phyloP scores from a whole-genome alignment of 768 basidiomycete species.

The Suillus occidentalis region DNA sequence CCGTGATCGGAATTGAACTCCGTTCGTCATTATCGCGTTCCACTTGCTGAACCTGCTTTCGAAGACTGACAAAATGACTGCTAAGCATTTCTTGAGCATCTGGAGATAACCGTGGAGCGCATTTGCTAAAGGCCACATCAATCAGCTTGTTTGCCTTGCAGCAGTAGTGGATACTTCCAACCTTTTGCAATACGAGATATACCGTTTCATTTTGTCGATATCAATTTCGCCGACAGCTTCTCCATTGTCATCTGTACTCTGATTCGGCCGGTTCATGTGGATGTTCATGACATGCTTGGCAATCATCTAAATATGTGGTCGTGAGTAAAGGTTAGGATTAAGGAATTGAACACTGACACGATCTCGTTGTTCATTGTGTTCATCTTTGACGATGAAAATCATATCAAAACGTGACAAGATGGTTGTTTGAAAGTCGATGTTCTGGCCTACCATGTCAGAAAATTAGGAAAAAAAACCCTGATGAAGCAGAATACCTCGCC shows the following conservation, averaged over 20 bases:
- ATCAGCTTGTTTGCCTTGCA: slow-evolving; percentile 6
- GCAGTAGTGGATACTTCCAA: slow-evolving; percentile 31
- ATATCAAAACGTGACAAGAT: slow-evolving; percentile 98
- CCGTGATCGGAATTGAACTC: slow-evolving; percentile 96
- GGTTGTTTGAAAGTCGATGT: slow-evolving; percentile 97
- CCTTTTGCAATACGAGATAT: slow-evolving; percentile 96
- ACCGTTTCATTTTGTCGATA: slow-evolving; percentile 98
- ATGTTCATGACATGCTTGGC: slow-evolving; percentile 98
- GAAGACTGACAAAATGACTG: slow-evolving; percentile 89
- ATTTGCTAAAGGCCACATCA: slow-evolving; percentile 61
- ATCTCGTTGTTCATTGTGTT: slow-evolving; percentile 93
- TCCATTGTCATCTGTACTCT: slow-evolving; percentile 55
- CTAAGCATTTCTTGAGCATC: slow-evolving; percentile 97
- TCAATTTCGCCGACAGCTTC: slow-evolving; percentile 86
- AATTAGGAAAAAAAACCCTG: background rate
- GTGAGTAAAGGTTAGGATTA: background rate
- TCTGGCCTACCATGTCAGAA: slow-evolving; percentile 37
- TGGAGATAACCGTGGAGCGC: slow-evolving; percentile 88
- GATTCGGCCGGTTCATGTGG: slow-evolving; percentile 91
- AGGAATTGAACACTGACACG: slow-evolving; percentile 49
- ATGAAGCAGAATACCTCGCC: slow-evolving; percentile 63
- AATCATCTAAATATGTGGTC: slow-evolving; percentile 61
- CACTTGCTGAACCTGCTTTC: slow-evolving; percentile 93
- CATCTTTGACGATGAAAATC: slow-evolving; percentile 99
- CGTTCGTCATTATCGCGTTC: slow-evolving; percentile 97